Conservation (phyloP, 1,284 basidiomycete species). For the Puccinia novopanici region DNA sequence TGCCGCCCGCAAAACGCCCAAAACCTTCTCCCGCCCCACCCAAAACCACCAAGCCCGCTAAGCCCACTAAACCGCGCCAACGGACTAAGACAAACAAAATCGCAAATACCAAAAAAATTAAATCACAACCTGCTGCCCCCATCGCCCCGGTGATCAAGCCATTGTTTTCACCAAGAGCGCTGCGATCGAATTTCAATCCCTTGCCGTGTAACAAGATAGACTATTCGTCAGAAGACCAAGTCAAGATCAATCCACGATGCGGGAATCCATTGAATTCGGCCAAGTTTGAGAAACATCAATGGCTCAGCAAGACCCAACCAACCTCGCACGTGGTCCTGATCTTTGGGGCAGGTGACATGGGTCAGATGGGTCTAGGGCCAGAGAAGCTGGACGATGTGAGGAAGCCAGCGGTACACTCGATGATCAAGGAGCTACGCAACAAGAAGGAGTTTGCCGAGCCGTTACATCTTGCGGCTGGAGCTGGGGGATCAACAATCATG, state of each 20-base stretch:
- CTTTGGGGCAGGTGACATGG: constrained; percentile 47
- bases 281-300: constrained; percentile 23
- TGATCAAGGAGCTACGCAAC: constrained; percentile 20
- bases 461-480: constrained; percentile 61
- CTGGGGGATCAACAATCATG: constrained; percentile 85
- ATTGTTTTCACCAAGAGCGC: constrained; percentile 39
- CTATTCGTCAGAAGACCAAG: constrained; percentile 11
- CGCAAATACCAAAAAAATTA: background rate
- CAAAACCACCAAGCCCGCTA: background rate
- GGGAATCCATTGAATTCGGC: constrained; percentile 40
- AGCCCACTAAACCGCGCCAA: background rate
- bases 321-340: constrained; percentile 16
- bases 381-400: constrained; percentile 42
- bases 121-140: background rate
- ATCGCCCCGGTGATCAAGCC: too few relatives aligned
- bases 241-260: constrained; percentile 23
- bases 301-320: background rate
- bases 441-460: constrained; percentile 5
- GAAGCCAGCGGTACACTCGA: constrained; percentile 31
- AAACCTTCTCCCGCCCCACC: background rate
- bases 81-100: background rate
- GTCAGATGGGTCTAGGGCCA: constrained; percentile 40
- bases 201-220: constrained; percentile 18
- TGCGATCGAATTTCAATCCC: constrained; percentile 44
- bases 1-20: constrained; percentile 17